Percentiles rank a stretch among this genome's conserved stretches.
Evolutionary conservation across 1,284 basidiomycete species (phyloP).

Genomic region (Fistulina hepatica): DNA sequence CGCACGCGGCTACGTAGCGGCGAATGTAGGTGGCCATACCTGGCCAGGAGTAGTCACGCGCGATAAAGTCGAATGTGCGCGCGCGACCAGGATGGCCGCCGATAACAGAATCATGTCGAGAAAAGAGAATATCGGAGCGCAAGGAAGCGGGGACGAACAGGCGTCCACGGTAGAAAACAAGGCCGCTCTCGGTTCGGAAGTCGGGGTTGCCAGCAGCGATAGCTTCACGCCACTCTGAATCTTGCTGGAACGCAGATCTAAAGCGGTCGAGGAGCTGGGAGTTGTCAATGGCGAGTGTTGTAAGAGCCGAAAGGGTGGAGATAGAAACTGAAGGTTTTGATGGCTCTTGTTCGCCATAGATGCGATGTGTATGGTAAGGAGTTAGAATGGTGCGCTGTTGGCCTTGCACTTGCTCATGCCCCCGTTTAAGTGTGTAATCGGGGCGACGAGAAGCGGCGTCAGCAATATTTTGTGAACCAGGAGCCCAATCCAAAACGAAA

Average conservation of each 20-base stretch:
- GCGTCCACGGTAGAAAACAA: constrained; percentile 18
- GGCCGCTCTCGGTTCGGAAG: constrained; percentile 15
- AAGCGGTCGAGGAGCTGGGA: constrained; percentile 2
- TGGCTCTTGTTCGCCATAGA: constrained; percentile 12
- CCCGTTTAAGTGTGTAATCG: constrained; percentile 24
- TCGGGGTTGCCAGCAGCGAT: constrained; percentile 21
- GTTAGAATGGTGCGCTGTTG: constrained; percentile 18
- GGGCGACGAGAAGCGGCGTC: constrained; percentile 14
- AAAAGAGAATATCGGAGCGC: constrained; percentile 14
- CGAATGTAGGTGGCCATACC: constrained; percentile 11
- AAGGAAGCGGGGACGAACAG: constrained; percentile 1
- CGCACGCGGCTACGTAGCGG: constrained; percentile 18
- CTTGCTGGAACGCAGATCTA: constrained; percentile 2
- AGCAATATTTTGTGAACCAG: constrained; percentile 20
- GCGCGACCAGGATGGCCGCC: constrained; percentile 3
- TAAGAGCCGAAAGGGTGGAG: constrained; percentile 7
- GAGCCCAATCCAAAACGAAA: constrained; percentile 17
- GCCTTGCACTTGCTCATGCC: constrained; percentile 18
- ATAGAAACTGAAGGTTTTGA: constrained; percentile 2
- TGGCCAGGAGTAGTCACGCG: constrained; percentile 17
- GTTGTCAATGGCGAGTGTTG: constrained; percentile 3
- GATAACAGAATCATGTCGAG: constrained; percentile 6
- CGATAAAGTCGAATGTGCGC: background rate
- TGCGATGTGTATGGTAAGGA: constrained; percentile 15
- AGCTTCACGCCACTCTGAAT: constrained; percentile 5